phyloP scores from a whole-genome alignment of 768 basidiomycete genomes.

The Symmetrospora coprosmae region DNA sequence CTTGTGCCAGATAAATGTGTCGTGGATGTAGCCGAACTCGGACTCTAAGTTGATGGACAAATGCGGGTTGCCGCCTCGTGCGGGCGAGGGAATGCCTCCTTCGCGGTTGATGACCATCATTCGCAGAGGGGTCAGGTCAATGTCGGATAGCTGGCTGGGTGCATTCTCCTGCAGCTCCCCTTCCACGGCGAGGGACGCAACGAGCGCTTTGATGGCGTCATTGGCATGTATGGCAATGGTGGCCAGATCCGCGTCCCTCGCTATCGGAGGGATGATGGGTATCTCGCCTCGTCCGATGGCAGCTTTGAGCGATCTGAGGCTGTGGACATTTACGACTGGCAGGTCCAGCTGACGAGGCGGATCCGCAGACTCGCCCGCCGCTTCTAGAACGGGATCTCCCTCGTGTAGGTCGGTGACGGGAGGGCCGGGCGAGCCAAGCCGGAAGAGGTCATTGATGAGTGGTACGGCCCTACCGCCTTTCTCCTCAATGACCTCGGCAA shows the following conservation, averaged over 20 bases:
- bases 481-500: conserved; percentile 65
- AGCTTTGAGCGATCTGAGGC: conserved; percentile 68
- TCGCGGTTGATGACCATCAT: conserved; percentile 95
- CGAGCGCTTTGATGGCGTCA: conserved; percentile 72
- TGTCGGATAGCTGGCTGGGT: conserved; percentile 34
- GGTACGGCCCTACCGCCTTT: conserved; percentile 80
- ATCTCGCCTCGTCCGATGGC: conserved; percentile 89
- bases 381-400: too few relatives aligned
- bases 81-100: conserved; percentile 94
- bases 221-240: conserved; percentile 73
- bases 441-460: conserved; percentile 68
- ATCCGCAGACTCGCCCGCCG: conserved; percentile 49
- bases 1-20: conserved; percentile 73
- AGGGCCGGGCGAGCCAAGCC: conserved; percentile 31
- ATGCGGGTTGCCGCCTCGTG: conserved; percentile 84
- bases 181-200: conserved; percentile 61
- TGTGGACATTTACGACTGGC: not conserved
- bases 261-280: conserved; percentile 84
- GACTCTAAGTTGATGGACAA: conserved; percentile 84
- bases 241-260: conserved; percentile 76
- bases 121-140: conserved; percentile 81
- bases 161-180: conserved; percentile 31
- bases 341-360: conserved; percentile 54
- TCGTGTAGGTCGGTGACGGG: not conserved
- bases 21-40: conserved; percentile 67